Base-by-base conservation (phyloP, 2,329 filamentous ascomycete genomes). In the Alternaria sp. region DNA sequence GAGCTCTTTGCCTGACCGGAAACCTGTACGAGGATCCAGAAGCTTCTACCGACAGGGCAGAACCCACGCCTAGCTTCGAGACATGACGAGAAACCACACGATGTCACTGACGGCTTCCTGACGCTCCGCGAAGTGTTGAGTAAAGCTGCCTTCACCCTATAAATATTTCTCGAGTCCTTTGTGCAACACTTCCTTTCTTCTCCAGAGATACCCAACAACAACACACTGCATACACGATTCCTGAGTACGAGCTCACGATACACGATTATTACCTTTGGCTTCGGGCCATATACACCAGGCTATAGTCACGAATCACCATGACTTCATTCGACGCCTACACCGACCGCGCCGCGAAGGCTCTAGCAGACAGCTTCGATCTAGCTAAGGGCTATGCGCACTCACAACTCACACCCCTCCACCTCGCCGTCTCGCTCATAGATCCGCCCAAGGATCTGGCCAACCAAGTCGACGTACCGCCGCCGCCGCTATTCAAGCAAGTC, bases 401-500 rank as follows among this genome's bases (percentile, higher is more conserved):
- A 44, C 95, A 99, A 81, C 89, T 98, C 65, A 86, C 94, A 58
- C 96, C 96, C 15, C 82, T 98, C 64, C 96, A 99, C 80, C 88
- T 99, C 57, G 94, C 94, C 47, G 91, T 94, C 58, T 89, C 91
- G 52, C 87, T 96, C 62, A 87, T 95, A 75, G 91, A 93, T 67
- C 91, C 91, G 47, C 89, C 90, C 15, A 86, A 89, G 63, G 91
- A 93, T 79, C 72, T 94, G 93, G 80, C 92, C 93, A 82, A 84
- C 82, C 68, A 83, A 81, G 50, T 91, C 57, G 86, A 88, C 36
- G 83, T 86, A 28, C 82, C 88, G 23, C 83, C 86, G 17, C 83
- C 85, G 70, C 93, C 94, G n/a, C 88, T 99, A 57, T 96, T 98
- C 85, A 90, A 93, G 70, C 96, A 99, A 82, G 95, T 97, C 61